A percentile compares a stretch with the other conserved stretches of the same genome.
Conservation (phyloP, 768 basidiomycete genomes). For the Strobilomyces echinocephalus region DNA sequence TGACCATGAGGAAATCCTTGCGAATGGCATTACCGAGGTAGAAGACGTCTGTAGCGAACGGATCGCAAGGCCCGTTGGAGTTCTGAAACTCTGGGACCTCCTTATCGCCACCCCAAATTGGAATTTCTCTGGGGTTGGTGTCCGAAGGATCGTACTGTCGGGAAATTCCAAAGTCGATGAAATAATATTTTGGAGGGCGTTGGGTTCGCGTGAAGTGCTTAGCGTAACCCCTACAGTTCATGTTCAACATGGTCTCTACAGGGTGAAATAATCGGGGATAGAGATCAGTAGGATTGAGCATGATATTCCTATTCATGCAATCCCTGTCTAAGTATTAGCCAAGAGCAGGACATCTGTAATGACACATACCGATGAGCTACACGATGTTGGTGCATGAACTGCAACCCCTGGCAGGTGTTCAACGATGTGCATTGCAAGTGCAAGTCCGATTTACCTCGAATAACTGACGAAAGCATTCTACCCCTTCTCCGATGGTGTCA, state of each 20-base stretch:
- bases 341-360: no score
- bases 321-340: slow-evolving; percentile 16
- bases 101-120: slow-evolving; percentile 39
- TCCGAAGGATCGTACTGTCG: slow-evolving; percentile 27
- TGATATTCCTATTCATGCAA: slow-evolving; percentile 29
- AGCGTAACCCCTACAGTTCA: slow-evolving; percentile 17
- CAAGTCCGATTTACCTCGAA: slow-evolving; percentile 23
- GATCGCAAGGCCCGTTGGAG: slow-evolving; percentile 25
- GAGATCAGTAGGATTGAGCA: slow-evolving; percentile 24
- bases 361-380: slow-evolving; percentile 13
- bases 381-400: slow-evolving; percentile 23
- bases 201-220: slow-evolving; percentile 29
- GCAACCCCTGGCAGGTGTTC: neutral
- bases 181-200: slow-evolving; percentile 15
- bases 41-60: slow-evolving; percentile 43
- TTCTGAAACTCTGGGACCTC: slow-evolving; percentile 37
- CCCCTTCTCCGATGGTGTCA: slow-evolving; percentile 30
- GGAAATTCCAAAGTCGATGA: slow-evolving; percentile 35
- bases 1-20: slow-evolving; percentile 31
- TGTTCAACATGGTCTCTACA: slow-evolving; percentile 3
- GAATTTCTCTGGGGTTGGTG: slow-evolving; percentile 23
- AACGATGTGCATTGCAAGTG: neutral
- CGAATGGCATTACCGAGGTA: slow-evolving; percentile 35
- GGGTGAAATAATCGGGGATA: slow-evolving; percentile 30
- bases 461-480: slow-evolving; percentile 31